phyloP scores from a whole-genome alignment of 225 moss, liverwort and hornwort species.

The Physcomitrellopsis africana region DNA sequence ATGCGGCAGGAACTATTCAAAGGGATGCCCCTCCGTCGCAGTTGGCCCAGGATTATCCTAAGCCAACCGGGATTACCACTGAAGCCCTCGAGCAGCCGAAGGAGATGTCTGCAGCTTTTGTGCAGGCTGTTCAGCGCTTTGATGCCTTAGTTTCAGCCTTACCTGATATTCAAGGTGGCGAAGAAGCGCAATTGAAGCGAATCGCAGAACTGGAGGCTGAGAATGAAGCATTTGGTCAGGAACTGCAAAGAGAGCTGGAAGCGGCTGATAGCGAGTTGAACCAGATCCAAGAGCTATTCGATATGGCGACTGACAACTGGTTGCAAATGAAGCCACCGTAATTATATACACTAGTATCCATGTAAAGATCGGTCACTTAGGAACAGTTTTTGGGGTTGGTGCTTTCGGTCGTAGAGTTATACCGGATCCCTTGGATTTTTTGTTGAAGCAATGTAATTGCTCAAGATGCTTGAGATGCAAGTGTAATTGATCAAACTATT shows the following conservation, averaged over 20 bases:
- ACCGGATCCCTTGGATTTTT: too few species aligned
- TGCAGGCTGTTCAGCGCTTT: slow-evolving; percentile 86
- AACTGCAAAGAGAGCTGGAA: slow-evolving; percentile 81
- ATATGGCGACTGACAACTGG: slow-evolving; percentile 89
- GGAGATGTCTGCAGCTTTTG: slow-evolving; percentile 72
- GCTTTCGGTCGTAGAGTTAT: background rate
- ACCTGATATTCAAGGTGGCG: slow-evolving; percentile 79
- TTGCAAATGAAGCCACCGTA: slow-evolving; percentile 82
- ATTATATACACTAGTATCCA: background rate
- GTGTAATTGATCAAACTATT: background rate
- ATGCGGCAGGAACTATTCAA: slow-evolving; percentile 88
- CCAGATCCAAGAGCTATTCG: slow-evolving; percentile 83
- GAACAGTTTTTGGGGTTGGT: background rate
- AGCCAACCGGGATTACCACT: slow-evolving; percentile 54
- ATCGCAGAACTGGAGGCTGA: slow-evolving; percentile 87
- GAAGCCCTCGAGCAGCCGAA: slow-evolving; percentile 77
- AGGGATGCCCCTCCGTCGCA: slow-evolving; percentile 83
- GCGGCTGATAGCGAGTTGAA: slow-evolving; percentile 74
- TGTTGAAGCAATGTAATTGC: slow-evolving; percentile 8
- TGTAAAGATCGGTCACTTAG: background rate
- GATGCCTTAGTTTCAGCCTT: slow-evolving; percentile 86
- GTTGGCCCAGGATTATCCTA: slow-evolving; percentile 77
- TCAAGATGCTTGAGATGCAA: background rate
- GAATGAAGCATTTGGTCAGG: slow-evolving; percentile 83
- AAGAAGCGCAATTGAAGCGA: slow-evolving; percentile 82